Evolutionary conservation across 1,284 basidiomycete genomes (phyloP), one percentile per base, ranked within the genome.

Genomic region (Clitocybe nebularis): DNA sequence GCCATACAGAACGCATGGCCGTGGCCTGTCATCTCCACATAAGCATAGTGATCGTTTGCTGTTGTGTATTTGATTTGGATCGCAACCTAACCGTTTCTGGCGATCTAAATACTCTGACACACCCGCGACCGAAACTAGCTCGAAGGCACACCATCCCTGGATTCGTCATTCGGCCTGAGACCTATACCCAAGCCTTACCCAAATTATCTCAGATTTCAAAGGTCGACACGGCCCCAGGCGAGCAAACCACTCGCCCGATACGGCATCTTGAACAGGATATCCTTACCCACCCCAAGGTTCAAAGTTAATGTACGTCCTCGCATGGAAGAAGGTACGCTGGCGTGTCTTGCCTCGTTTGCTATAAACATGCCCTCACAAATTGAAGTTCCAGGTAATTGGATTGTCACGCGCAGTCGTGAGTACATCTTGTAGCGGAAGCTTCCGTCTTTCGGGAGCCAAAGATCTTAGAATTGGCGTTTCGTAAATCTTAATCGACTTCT

Each of bases 81-180:
- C 39, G 14, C 8, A 23, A 32, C 51, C 62, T 67, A 67, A 63
- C 64, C 66, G 54, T 60, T 64, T 67, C 53, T 56, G 60, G 66
- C 44, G 51, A n/a, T 47, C 47, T 23, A 36, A 50, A 54, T 57
- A 57, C 52, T 62, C 53, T 55, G 47, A 49, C 49, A 47, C 55
- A 44, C 50, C 44, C 51, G 50, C 49, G 54, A 51, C 57, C 51
- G 52, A 63, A 61, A 58, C 63, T 64, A 59, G 53, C 49, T 52
- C 54, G 56, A 60, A 64, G 58, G 61, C 59, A 66, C 60, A 46
- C 54, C 54, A 67, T 66, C 64, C 63, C 41, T 45, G 64, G 65
- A 66, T 67, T 58, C 57, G 52, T 50, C 47, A 50, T 47, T 46
- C 48, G n/a, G n/a, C n/a, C n/a, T n/a, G n/a, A n/a, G n/a, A n/a